A percentile compares a stretch with the other conserved stretches of the same genome.
These are phyloP conservation scores for Gypsophila paniculata DNA, from an alignment of 179 eudicot species.

Conservation along the genomic window DNA sequence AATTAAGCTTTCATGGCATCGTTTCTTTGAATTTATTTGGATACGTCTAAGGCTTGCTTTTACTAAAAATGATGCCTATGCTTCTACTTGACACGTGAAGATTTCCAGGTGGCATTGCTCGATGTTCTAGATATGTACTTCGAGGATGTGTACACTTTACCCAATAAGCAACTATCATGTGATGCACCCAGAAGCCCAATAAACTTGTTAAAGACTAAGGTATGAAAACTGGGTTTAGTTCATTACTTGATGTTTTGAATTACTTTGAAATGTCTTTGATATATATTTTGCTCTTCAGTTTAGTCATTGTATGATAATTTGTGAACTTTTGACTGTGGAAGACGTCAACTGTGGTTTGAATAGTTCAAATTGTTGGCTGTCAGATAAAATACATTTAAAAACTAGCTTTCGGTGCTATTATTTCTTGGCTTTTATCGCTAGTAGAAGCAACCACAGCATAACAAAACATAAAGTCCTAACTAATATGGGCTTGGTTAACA, in stretches of 20 bases:
- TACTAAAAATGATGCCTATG: constrained; percentile 5
- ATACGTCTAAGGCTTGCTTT: background rate
- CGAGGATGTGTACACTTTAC: constrained; percentile 78
- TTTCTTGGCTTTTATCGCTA: too few species aligned
- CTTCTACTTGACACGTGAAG: constrained; percentile 12
- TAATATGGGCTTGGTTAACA: background rate
- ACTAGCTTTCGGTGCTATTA: background rate
- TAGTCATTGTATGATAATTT: background rate
- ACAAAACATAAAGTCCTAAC: background rate
- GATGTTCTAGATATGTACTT: constrained; percentile 76
- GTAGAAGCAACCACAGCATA: background rate
- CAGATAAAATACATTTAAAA: background rate
- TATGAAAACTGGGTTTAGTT: constrained; percentile 25
- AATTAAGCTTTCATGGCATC: background rate
- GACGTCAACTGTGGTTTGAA: background rate
- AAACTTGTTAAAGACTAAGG: constrained; percentile 53
- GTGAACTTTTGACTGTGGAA: background rate
- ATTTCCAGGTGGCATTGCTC: constrained; percentile 72
- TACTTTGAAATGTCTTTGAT: background rate
- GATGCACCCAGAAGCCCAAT: constrained; percentile 39
- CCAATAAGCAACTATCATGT: constrained; percentile 54
- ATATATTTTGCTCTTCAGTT: background rate
- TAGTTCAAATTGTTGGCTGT: background rate
- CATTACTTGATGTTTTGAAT: background rate
- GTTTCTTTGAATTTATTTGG: background rate